phyloP scores from a whole-genome alignment of 2,329 filamentous ascomycete genomes.

The Cercospora sp. region DNA sequence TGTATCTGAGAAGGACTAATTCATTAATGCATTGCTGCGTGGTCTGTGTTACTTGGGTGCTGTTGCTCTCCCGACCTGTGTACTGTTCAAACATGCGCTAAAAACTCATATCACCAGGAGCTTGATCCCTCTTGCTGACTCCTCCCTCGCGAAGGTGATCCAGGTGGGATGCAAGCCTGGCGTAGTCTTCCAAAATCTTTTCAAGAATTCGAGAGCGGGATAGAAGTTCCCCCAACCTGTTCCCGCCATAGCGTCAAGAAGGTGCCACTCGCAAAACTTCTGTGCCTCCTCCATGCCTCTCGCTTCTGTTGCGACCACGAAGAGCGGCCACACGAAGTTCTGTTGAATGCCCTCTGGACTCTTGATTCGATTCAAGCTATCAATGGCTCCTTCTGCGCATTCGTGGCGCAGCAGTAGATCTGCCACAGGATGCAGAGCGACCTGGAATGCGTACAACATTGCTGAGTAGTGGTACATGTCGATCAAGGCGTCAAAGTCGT shows the following conservation, averaged over 20 bases:
- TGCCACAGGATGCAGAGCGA: constrained; percentile 1
- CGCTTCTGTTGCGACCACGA: constrained; percentile 10
- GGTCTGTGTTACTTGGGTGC: background rate
- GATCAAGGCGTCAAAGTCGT: constrained; percentile 13
- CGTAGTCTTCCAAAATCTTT: constrained; percentile 11
- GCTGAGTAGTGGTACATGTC: constrained; percentile 10
- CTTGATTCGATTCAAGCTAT: constrained; percentile 7
- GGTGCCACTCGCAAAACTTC: constrained; percentile 1
- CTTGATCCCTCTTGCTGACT: constrained; percentile 8
- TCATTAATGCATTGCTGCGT: constrained; percentile 5
- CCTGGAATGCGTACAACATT: constrained; percentile 12
- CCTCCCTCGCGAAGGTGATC: constrained; percentile 4
- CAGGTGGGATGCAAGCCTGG: constrained; percentile 2
- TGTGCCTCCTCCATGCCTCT: constrained; percentile 4
- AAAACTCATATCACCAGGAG: background rate
- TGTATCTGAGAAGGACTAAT: background rate
- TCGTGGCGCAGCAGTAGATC: background rate
- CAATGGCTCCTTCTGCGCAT: constrained; percentile 6
- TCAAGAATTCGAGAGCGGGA: constrained; percentile 12
- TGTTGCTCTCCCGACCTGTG: constrained; percentile 6
- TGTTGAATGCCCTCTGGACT: constrained; percentile 5
- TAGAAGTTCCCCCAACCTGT: constrained; percentile 4
- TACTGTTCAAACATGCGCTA: background rate
- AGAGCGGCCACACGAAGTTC: constrained; percentile 14
- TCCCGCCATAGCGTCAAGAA: constrained; percentile 6